Percentiles rank a stretch among this genome's conserved stretches.
Evolutionary conservation across 176 grass and related monocot species (phyloP).

Genomic region (Triticum dicoccoides): DNA sequence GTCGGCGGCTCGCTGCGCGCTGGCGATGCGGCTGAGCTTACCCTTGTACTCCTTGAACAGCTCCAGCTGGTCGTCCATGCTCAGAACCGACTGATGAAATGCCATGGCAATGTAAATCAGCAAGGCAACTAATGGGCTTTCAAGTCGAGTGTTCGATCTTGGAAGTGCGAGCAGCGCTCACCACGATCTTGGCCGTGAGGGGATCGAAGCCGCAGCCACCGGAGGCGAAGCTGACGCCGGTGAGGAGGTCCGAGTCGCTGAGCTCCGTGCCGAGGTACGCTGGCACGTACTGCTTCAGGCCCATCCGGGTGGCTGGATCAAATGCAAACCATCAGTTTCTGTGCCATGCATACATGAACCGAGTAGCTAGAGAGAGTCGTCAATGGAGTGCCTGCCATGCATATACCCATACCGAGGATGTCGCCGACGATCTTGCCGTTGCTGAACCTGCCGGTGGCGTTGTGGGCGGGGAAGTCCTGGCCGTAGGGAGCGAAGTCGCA

Average conservation of each 20-base stretch:
- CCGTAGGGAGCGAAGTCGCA: constrained; percentile 71
- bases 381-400: too few species aligned
- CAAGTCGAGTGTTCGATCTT: too few species aligned
- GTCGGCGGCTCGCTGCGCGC: constrained; percentile 29
- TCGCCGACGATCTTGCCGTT: constrained; percentile 71
- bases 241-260: constrained; percentile 71
- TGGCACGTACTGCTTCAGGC: constrained; percentile 72
- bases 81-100: constrained; percentile 52
- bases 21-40: constrained; percentile 51
- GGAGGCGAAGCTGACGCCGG: constrained; percentile 88
- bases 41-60: constrained; percentile 88
- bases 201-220: constrained; percentile 72
- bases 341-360: too few species aligned
- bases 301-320: constrained; percentile 48
- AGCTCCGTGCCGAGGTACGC: constrained; percentile 72
- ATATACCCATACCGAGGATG: constrained; percentile 44
- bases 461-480: constrained; percentile 57
- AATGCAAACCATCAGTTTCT: not conserved
- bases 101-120: not conserved
- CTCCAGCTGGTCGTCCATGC: constrained; percentile 74
- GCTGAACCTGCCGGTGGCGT: constrained; percentile 76
- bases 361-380: too few species aligned
- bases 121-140: too few species aligned
- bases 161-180: not conserved
- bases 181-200: constrained; percentile 68